Evolutionary conservation across 257 asterid species (phyloP), one percentile per base, ranked within the genome.

Genomic region (Nicotiana otophora): DNA sequence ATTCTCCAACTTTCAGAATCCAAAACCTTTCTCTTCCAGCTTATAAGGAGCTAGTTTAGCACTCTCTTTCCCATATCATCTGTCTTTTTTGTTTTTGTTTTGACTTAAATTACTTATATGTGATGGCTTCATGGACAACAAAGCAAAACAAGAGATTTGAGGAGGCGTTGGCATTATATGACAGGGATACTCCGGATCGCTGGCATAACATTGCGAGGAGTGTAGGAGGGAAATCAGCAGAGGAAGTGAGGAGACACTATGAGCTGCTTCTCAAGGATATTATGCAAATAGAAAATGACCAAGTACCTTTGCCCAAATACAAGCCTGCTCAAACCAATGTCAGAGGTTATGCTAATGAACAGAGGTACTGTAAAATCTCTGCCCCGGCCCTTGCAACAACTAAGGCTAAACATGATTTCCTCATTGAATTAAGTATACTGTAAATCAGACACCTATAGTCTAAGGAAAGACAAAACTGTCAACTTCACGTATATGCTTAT

Each of bases 61-160:
- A 23, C 26, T 23, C 26, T 23, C 26, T 23, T 23, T 23, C 26
- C 26, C 26, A 23, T 23, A 23, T 23, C 26, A 23, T 23, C 26
- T 23, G 26, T 23, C 26, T 23, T 23, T 23, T 23, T 23, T 23
- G n/a, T 23, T 23, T 23, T 23, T 23, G 0, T 23, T 23, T 23
- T 23, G 1, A 23, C 26, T 23, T 23, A 23, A 23, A 23, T 23
- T 23, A 23, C 26, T 23, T 53, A 84, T 81, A 48, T 10, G 17
- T 14, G 42, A 91, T 93, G 95, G 97, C 95, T 67, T 82, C 88
- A 12, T 89, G 90, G 90, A 88, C 90, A 19, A 74, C 86, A 15
- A 86, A 77, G 75, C 90, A 88, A 61, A 88, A 88, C 89, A 88
- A 88, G 78, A 88, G 82, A 28, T 88, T 88, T 28, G 90, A 88